Conservation (phyloP, 1,284 basidiomycete species). For the Cutaneotrichosporon sp. region DNA sequence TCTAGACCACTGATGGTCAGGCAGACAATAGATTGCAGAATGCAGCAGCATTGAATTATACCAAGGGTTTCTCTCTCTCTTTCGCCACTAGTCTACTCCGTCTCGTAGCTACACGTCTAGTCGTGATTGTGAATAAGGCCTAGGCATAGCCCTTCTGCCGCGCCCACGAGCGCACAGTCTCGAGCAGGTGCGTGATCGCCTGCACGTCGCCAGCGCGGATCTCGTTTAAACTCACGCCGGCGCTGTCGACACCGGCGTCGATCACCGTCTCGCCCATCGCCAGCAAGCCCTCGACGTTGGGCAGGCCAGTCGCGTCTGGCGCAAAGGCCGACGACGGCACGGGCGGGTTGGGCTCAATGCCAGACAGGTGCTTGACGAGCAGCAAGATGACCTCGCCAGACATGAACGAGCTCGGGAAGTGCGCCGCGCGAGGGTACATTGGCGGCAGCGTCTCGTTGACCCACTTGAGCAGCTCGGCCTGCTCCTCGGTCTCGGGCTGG, state of each 20-base stretch:
- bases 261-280: constrained; percentile 83
- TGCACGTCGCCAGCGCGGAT: constrained; percentile 73
- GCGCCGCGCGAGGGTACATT: constrained; percentile 63
- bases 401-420: constrained; percentile 55
- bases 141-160: constrained; percentile 7
- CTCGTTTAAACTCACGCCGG: constrained; percentile 85
- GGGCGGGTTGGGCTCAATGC: constrained; percentile 43
- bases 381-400: constrained; percentile 54
- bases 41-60: constrained; percentile 1
- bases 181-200: constrained; percentile 74
- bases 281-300: constrained; percentile 82
- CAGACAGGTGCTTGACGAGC: constrained; percentile 50
- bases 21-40: neutral
- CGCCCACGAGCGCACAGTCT: constrained; percentile 59
- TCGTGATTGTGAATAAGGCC: neutral
- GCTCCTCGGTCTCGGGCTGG: constrained; percentile 28
- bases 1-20: no score
- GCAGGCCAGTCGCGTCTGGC: constrained; percentile 42
- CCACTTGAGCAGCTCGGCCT: constrained; percentile 72
- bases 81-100: neutral
- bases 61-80: neutral
- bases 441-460: constrained; percentile 76
- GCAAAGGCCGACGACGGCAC: constrained; percentile 46
- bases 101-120: neutral
- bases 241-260: constrained; percentile 85